Percentiles rank a stretch among this genome's conserved stretches.
phyloP scores from a whole-genome alignment of 352 stramenopile species.

The Phytopythium mirpurense region DNA sequence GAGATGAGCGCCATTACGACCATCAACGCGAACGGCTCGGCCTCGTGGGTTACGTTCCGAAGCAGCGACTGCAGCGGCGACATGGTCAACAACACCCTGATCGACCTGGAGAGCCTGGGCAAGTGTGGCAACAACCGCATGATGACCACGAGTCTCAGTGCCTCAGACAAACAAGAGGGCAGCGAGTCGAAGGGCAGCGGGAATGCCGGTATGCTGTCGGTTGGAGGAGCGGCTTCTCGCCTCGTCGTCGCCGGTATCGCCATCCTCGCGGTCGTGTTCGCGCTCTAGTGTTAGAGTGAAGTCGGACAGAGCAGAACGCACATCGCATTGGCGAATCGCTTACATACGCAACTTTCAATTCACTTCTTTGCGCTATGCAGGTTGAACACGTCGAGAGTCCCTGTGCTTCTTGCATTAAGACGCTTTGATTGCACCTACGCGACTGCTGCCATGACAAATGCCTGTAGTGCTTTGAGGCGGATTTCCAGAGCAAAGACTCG shows the following conservation, averaged over 20 bases:
- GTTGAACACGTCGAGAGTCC: too few relatives aligned
- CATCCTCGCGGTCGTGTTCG: not conserved
- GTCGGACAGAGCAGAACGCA: too few relatives aligned
- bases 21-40: not conserved
- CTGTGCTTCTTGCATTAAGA: too few relatives aligned
- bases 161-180: not conserved
- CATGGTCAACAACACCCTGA: not conserved
- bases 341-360: too few relatives aligned
- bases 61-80: not conserved
- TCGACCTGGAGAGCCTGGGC: not conserved
- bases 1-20: not conserved
- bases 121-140: not conserved
- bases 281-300: not conserved
- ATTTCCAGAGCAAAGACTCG: conserved; percentile 19
- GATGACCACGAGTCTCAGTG: not conserved
- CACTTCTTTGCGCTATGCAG: too few relatives aligned
- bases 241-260: not conserved
- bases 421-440: too few relatives aligned
- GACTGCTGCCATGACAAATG: too few relatives aligned
- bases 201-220: not conserved
- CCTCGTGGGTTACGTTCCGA: not conserved
- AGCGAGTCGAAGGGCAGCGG: not conserved
- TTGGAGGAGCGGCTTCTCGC: too few relatives aligned
- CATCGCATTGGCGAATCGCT: too few relatives aligned
- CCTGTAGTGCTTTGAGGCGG: too few relatives aligned